A percentile compares a stretch with the other conserved stretches of the same genome.
phyloP scores from a whole-genome alignment of 371 early-diverging fungal species.

The Smittium mucronatum region DNA sequence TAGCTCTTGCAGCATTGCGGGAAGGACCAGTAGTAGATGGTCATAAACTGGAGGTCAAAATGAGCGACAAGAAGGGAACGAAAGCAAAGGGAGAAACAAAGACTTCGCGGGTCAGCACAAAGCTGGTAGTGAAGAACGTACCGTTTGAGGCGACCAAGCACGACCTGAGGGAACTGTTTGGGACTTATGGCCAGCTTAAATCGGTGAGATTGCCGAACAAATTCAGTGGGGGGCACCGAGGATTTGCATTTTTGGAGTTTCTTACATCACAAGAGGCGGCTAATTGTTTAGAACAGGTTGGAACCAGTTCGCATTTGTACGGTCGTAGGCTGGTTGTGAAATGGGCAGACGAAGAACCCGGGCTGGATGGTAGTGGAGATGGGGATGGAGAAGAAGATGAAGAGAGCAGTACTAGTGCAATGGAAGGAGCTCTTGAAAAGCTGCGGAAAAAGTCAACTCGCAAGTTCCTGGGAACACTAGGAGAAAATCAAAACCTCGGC shows the following conservation, averaged over 20 bases:
- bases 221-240: conserved; percentile 87
- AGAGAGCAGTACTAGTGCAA: background rate
- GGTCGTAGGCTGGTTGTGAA: conserved; percentile 96
- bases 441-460: background rate
- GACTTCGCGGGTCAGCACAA: conserved; percentile 40
- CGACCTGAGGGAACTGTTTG: conserved; percentile 86
- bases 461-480: background rate
- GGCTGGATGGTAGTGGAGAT: background rate
- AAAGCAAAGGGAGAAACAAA: background rate
- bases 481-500: background rate
- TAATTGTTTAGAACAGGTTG: conserved; percentile 77
- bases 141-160: conserved; percentile 97
- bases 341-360: conserved; percentile 71
- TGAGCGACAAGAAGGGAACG: conserved; percentile 42
- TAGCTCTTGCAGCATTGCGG: conserved; percentile 67
- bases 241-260: conserved; percentile 97
- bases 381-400: background rate
- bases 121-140: conserved; percentile 92
- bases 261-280: conserved; percentile 83
- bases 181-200: conserved; percentile 85
- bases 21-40: conserved; percentile 61
- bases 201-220: conserved; percentile 92
- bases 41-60: conserved; percentile 71
- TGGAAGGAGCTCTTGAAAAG: background rate
- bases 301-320: conserved; percentile 87